phyloP scores from a whole-genome alignment of 2,329 filamentous ascomycete species.

The Penicillium vulpinum region DNA sequence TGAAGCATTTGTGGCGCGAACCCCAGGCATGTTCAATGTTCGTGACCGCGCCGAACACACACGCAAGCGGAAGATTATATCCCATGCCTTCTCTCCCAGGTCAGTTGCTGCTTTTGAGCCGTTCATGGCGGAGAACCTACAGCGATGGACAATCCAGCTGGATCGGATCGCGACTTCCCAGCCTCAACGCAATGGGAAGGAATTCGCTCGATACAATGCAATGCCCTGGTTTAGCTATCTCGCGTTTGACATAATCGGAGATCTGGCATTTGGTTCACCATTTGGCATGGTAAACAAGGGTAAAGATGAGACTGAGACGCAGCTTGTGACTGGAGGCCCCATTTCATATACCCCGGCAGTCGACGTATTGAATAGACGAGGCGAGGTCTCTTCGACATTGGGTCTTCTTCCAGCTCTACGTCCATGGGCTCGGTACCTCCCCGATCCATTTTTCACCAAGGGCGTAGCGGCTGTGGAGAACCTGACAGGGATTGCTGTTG shows the following conservation, averaged over 20 bases:
- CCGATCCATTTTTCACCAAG: conserved; percentile 27
- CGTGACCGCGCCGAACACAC: conserved; percentile 36
- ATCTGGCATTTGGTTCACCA: conserved; percentile 22
- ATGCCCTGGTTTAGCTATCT: conserved; percentile 28
- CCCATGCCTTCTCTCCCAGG: conserved; percentile 36
- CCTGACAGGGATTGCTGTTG: conserved; percentile 25
- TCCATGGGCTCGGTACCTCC: conserved; percentile 20
- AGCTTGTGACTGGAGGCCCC: conserved; percentile 17
- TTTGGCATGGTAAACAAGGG: conserved; percentile 27
- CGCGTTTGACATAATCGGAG: conserved; percentile 25
- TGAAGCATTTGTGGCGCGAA: conserved; percentile 36
- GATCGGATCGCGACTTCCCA: conserved; percentile 15
- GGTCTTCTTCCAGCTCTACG: conserved; percentile 18
- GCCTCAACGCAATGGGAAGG: background rate
- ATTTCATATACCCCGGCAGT: conserved; percentile 20
- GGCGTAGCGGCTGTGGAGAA: conserved; percentile 31
- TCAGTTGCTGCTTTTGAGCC: conserved; percentile 35
- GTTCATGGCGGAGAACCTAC: conserved; percentile 31
- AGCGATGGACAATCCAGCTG: conserved; percentile 21
- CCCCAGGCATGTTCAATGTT: conserved; percentile 37
- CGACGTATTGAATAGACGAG: conserved; percentile 20
- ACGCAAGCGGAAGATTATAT: conserved; percentile 37
- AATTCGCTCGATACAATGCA: conserved; percentile 14
- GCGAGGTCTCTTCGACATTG: conserved; percentile 23
- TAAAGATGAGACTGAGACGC: conserved; percentile 20